Evolutionary conservation across 2,329 filamentous ascomycete genomes (phyloP).

Genomic region (Albifimbria verrucaria): DNA sequence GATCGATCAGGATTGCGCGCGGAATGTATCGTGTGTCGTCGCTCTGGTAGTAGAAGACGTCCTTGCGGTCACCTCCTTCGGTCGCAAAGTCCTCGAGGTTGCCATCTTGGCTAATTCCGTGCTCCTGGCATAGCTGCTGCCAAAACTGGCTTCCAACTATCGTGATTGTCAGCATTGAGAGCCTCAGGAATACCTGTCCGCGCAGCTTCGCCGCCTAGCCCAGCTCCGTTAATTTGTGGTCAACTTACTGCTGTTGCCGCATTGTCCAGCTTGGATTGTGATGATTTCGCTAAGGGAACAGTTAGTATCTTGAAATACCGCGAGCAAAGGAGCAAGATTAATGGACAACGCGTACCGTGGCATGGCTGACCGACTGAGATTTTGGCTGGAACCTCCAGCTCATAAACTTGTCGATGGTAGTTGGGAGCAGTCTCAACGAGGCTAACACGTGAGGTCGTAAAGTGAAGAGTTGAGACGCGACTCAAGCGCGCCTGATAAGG

Average conservation of each 20-base stretch:
- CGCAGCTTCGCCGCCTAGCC: neutral
- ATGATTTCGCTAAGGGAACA: conserved; percentile 79
- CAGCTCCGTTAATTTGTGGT: conserved; percentile 4
- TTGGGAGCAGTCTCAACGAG: neutral
- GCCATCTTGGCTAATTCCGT: conserved; percentile 95
- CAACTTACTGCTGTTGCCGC: conserved; percentile 94
- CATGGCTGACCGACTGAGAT: conserved; percentile 10
- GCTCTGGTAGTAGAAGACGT: conserved; percentile 99
- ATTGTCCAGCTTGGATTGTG: conserved; percentile 97
- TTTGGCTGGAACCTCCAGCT: neutral
- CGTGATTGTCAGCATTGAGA: conserved; percentile 34
- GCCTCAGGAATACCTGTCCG: too few relatives aligned
- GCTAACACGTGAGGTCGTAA: too few relatives aligned
- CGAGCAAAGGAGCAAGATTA: neutral
- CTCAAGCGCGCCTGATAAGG: too few relatives aligned
- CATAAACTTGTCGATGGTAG: neutral
- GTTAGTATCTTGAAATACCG: neutral
- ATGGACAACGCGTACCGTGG: conserved; percentile 16
- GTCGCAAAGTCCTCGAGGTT: conserved; percentile 98
- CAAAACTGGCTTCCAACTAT: conserved; percentile 95
- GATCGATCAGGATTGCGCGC: conserved; percentile 88
- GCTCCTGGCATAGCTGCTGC: conserved; percentile 97
- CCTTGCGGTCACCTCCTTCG: conserved; percentile 95
- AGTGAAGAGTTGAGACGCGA: too few relatives aligned
- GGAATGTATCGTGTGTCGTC: conserved; percentile 99